Conservation (phyloP, 1,284 basidiomycete genomes). For the Malassezia sp. region DNA sequence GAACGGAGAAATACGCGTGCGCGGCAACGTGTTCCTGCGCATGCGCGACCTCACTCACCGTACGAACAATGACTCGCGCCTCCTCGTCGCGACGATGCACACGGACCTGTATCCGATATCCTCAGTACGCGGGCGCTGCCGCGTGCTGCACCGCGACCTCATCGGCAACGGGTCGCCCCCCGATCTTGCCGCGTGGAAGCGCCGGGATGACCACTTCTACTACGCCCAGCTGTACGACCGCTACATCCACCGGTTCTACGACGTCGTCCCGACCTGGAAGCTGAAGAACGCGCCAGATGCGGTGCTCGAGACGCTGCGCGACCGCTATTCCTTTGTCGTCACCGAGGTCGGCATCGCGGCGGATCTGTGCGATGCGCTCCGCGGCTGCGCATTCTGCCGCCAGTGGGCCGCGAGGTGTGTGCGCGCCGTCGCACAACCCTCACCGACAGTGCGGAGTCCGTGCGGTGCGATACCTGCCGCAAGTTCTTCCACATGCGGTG, state of each 20-base stretch:
- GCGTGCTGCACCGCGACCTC: slow-evolving; percentile 83
- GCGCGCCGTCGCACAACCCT: no score
- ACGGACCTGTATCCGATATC: slow-evolving; percentile 85
- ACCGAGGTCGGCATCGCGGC: slow-evolving; percentile 82
- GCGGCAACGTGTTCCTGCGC: slow-evolving; percentile 84
- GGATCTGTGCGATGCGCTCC: slow-evolving; percentile 74
- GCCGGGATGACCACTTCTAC: slow-evolving; percentile 85
- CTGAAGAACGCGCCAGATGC: slow-evolving; percentile 60
- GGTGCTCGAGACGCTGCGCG: slow-evolving; percentile 51
- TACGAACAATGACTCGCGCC: slow-evolving; percentile 70
- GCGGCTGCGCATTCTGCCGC: slow-evolving; percentile 71
- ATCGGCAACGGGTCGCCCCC: slow-evolving; percentile 54
- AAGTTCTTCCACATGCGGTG: slow-evolving; percentile 90
- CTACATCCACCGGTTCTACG: slow-evolving; percentile 95
- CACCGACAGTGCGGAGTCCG: slow-evolving; percentile 75
- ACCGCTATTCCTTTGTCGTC: slow-evolving; percentile 85
- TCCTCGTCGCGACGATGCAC: slow-evolving; percentile 85
- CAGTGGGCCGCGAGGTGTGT: slow-evolving; percentile 81
- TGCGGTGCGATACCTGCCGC: slow-evolving; percentile 87
- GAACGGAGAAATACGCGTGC: slow-evolving; percentile 56
- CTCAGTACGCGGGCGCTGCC: slow-evolving; percentile 79
- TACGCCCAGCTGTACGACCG: slow-evolving; percentile 88
- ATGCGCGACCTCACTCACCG: slow-evolving; percentile 76
- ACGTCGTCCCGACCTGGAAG: slow-evolving; percentile 75
- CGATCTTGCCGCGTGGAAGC: slow-evolving; percentile 87